Evolutionary conservation across 805 yeast species (phyloP).

Genomic region (Yamadazyma tumulicola): DNA sequence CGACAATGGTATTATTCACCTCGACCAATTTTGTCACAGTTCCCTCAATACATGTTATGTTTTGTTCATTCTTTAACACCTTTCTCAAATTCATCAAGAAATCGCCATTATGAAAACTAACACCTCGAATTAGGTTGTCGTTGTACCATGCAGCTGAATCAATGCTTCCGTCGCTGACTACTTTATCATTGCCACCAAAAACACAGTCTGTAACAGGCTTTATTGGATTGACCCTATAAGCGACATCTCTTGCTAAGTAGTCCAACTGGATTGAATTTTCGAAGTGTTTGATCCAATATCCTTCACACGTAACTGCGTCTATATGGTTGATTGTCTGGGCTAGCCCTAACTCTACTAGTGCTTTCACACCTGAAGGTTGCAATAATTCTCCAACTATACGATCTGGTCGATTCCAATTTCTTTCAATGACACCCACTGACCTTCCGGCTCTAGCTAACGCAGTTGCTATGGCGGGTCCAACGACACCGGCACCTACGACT

Average conservation of each 20-base stretch:
- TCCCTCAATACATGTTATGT: conserved; percentile 78
- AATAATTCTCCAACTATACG: conserved; percentile 95
- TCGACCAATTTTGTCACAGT: conserved; percentile 67
- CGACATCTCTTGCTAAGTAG: conserved; percentile 61
- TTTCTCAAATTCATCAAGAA: conserved; percentile 73
- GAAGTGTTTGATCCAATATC: conserved; percentile 74
- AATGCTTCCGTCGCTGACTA: conserved; percentile 46
- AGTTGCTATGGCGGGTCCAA: conserved; percentile 91
- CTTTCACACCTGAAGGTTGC: conserved; percentile 95
- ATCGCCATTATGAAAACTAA: conserved; percentile 90
- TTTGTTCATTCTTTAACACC: conserved; percentile 65
- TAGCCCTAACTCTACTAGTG: conserved; percentile 81
- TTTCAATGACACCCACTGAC: conserved; percentile 71
- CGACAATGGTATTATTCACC: conserved; percentile 59
- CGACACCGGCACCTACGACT: conserved; percentile 97
- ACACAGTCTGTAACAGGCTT: conserved; percentile 56
- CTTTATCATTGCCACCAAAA: conserved; percentile 54
- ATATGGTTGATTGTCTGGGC: conserved; percentile 67
- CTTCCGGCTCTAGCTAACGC: conserved; percentile 89
- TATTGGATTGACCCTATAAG: conserved; percentile 39
- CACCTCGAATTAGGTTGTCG: conserved; percentile 61
- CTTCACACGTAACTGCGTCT: conserved; percentile 72
- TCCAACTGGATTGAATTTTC: conserved; percentile 57
- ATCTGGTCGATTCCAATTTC: conserved; percentile 91
- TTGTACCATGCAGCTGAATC: conserved; percentile 53